These are phyloP conservation scores for Jacaranda copaia DNA, from an alignment of 257 asterid species.

Conservation along the genomic window DNA sequence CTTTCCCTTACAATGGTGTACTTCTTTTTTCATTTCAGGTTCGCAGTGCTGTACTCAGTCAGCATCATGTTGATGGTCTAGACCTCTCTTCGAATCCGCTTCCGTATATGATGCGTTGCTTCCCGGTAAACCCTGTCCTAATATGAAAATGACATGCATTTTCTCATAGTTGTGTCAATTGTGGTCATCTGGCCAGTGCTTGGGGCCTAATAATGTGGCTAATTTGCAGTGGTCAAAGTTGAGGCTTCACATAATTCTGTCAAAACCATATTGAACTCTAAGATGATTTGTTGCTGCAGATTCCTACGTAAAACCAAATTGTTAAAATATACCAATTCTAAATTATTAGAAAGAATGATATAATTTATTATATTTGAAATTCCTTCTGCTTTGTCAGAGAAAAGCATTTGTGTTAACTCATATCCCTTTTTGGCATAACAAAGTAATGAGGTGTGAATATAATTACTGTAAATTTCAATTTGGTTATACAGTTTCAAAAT, in stretches of 20 bases:
- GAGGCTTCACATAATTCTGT: slow-evolving; percentile 7
- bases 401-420: slow-evolving; percentile 23
- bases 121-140: slow-evolving; percentile 69
- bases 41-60: slow-evolving; percentile 93
- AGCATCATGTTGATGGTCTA: slow-evolving; percentile 97
- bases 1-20: slow-evolving; percentile 15
- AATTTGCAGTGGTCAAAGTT: neutral
- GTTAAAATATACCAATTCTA: neutral
- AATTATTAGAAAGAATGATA: slow-evolving; percentile 12
- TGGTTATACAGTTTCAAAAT: neutral
- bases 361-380: slow-evolving; percentile 18
- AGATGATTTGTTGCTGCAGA: slow-evolving; percentile 20
- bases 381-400: slow-evolving; percentile 18
- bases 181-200: slow-evolving; percentile 13
- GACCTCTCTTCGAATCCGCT: slow-evolving; percentile 99
- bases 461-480: slow-evolving; percentile 6
- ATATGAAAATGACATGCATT: slow-evolving; percentile 7
- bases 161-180: slow-evolving; percentile 5
- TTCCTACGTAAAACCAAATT: slow-evolving; percentile 2
- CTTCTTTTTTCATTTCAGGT: slow-evolving; percentile 56
- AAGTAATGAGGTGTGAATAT: neutral
- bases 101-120: slow-evolving; percentile 98
- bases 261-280: slow-evolving; percentile 6
- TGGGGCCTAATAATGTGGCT: slow-evolving; percentile 8
- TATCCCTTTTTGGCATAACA: neutral